These are phyloP conservation scores for Deuterostichococcus epilithicus DNA, from an alignment of 139 green algal species.

Conservation along the genomic window DNA sequence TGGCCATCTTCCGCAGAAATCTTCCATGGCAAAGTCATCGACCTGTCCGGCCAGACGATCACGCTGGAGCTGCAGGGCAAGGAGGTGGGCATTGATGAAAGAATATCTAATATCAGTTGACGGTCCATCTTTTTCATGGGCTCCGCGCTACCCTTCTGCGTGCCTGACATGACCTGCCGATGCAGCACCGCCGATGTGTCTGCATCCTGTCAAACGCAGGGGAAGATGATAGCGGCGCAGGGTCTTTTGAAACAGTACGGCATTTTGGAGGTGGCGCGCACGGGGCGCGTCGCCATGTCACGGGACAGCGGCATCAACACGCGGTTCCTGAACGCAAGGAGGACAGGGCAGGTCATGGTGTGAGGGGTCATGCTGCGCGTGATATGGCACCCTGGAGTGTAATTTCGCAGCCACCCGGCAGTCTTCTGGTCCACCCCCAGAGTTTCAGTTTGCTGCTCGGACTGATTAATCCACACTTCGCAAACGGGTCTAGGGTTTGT, in stretches of 20 bases:
- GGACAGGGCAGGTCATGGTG: slow-evolving; percentile 34
- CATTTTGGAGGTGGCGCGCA: slow-evolving; percentile 90
- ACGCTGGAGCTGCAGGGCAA: slow-evolving; percentile 90
- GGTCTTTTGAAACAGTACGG: slow-evolving; percentile 78
- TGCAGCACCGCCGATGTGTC: no score
- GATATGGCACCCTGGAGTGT: no score
- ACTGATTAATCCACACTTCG: no score
- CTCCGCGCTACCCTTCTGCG: no score
- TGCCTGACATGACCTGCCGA: no score
- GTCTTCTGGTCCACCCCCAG: no score
- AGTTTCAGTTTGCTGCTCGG: no score
- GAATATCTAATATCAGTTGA: no score
- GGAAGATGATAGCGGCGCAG: slow-evolving; percentile 87
- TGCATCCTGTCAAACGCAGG: background rate
- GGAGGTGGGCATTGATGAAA: slow-evolving; percentile 23
- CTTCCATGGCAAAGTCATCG: slow-evolving; percentile 76
- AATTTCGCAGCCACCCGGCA: no score
- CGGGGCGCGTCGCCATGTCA: slow-evolving; percentile 75
- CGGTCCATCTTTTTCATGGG: no score
- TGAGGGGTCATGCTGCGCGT: no score
- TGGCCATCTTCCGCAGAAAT: slow-evolving; percentile 45
- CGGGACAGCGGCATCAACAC: slow-evolving; percentile 85
- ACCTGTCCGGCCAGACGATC: slow-evolving; percentile 70
- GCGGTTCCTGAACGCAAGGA: slow-evolving; percentile 52
- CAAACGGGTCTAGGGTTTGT: no score